Conservation (phyloP, 495 filamentous ascomycete species). For the Podospora pseudocomata region DNA sequence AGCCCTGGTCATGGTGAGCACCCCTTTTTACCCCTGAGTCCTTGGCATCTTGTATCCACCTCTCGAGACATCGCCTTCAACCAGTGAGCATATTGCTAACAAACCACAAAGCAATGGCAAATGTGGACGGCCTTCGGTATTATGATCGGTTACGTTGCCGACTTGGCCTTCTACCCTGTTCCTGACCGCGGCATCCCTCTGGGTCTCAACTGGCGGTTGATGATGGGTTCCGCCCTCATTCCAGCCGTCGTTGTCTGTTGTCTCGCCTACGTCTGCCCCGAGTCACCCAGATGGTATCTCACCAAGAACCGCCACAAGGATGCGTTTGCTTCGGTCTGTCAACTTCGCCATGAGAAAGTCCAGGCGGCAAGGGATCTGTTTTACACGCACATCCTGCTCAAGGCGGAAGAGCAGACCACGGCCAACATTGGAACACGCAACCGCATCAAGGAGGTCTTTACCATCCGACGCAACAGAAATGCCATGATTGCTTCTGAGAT, state of each 20-base stretch:
- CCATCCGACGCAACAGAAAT: slow-evolving; percentile 70
- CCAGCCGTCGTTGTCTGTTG: slow-evolving; percentile 67
- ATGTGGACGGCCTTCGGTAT: slow-evolving; percentile 86
- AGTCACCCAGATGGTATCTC: slow-evolving; percentile 73
- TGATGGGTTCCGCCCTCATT: slow-evolving; percentile 76
- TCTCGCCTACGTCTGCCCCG: slow-evolving; percentile 70
- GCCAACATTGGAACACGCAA: slow-evolving; percentile 56
- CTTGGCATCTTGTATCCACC: background rate
- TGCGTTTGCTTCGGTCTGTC: slow-evolving; percentile 64
- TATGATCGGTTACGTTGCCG: slow-evolving; percentile 70
- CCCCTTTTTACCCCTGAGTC: background rate
- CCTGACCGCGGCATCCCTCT: slow-evolving; percentile 45
- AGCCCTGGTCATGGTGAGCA: slow-evolving; percentile 47
- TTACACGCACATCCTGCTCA: slow-evolving; percentile 71
- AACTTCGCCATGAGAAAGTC: slow-evolving; percentile 64
- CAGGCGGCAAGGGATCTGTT: slow-evolving; percentile 81
- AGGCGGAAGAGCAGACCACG: slow-evolving; percentile 62
- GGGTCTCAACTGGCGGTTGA: slow-evolving; percentile 60
- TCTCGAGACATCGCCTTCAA: slow-evolving; percentile 38
- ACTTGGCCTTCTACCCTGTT: slow-evolving; percentile 64
- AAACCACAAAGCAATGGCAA: slow-evolving; percentile 60
- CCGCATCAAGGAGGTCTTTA: slow-evolving; percentile 66
- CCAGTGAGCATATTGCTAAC: slow-evolving; percentile 38
- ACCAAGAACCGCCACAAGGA: slow-evolving; percentile 60
- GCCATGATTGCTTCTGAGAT: slow-evolving; percentile 70